phyloP scores from a whole-genome alignment of 148 eudicot species.

The Polygonum aviculare region DNA sequence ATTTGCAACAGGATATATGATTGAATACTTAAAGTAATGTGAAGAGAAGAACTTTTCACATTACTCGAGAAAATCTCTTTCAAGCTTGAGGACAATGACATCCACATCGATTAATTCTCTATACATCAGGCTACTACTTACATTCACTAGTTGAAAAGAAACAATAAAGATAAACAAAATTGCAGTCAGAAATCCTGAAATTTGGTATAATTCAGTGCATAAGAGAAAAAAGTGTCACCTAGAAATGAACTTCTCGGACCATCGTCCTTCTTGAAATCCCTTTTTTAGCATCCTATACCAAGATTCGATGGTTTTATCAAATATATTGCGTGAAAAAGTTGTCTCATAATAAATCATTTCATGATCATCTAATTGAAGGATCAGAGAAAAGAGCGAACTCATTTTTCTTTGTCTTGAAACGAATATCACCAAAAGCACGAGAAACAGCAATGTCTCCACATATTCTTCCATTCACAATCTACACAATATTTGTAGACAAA shows the following conservation, averaged over 20 bases:
- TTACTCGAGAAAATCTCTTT: background rate
- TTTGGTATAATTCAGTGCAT: background rate
- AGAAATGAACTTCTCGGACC: constrained; percentile 75
- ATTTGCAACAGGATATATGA: background rate
- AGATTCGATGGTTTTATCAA: constrained; percentile 9
- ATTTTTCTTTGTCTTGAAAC: constrained; percentile 89
- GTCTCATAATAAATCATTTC: background rate
- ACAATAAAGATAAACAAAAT: background rate
- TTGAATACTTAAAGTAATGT: background rate
- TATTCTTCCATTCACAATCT: constrained; percentile 90
- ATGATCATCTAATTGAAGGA: constrained; percentile 6
- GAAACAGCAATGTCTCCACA: constrained; percentile 96
- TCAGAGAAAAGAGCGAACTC: constrained; percentile 40
- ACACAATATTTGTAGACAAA: constrained; percentile 10
- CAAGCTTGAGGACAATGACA: background rate
- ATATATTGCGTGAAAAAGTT: constrained; percentile 8
- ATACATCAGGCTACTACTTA: background rate
- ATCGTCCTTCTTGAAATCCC: constrained; percentile 76
- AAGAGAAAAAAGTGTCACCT: constrained; percentile 30
- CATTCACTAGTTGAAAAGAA: background rate
- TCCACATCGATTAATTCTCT: background rate
- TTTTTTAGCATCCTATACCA: constrained; percentile 68
- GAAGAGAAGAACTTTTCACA: background rate
- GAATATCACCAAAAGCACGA: constrained; percentile 95
- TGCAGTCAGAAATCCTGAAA: background rate